Conservation (phyloP, 257 asterid species). For the Handroanthus guayacan region DNA sequence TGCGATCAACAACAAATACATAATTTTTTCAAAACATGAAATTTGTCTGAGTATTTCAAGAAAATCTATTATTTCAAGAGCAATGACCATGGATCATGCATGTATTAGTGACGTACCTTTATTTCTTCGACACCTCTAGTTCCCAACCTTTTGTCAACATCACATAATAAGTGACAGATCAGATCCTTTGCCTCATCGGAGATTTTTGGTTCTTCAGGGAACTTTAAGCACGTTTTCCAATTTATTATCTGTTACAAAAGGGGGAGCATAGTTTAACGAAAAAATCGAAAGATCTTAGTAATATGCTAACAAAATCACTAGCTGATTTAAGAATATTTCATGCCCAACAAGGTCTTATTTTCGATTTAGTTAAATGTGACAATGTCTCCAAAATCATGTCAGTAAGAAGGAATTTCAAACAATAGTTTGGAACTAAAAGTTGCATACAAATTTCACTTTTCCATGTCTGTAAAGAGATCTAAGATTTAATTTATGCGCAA, state of each 20-base stretch:
- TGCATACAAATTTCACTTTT: not conserved
- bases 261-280: conserved; percentile 4
- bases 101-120: conserved; percentile 58
- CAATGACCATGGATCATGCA: not conserved
- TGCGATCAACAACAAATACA: not conserved
- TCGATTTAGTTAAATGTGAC: not conserved
- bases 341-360: not conserved
- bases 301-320: not conserved
- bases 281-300: conserved; percentile 2
- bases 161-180: conserved; percentile 83
- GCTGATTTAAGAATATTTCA: not conserved
- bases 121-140: conserved; percentile 93
- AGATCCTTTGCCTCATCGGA: conserved; percentile 89
- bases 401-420: not conserved
- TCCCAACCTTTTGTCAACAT: conserved; percentile 93
- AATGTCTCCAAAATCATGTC: not conserved
- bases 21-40: conserved; percentile 14
- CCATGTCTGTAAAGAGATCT: not conserved
- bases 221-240: conserved; percentile 89
- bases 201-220: conserved; percentile 92
- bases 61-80: not conserved
- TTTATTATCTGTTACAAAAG: conserved; percentile 72
- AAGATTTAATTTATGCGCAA: not conserved
- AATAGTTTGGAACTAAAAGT: not conserved
- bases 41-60: conserved; percentile 2